Conservation (phyloP, 176 grass and related monocot species). For the Saccharum spontaneum region DNA sequence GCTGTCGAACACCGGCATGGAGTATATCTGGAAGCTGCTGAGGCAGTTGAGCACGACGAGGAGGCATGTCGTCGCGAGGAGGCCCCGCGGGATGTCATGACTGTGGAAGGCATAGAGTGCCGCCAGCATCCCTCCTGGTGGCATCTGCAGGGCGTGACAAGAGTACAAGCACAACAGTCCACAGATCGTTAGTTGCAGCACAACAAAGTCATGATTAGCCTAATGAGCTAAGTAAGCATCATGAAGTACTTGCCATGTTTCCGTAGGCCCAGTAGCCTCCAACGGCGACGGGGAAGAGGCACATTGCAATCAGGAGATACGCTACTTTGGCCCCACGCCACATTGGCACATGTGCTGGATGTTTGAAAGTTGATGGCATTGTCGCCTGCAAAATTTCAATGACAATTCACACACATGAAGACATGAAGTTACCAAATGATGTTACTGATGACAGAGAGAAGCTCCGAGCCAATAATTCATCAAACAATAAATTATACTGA, state of each 20-base stretch:
- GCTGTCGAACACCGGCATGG: slow-evolving; percentile 95
- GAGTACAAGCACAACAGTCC: slow-evolving; percentile 9
- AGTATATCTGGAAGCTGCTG: slow-evolving; percentile 99
- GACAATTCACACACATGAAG: background rate
- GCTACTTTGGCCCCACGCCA: slow-evolving; percentile 92
- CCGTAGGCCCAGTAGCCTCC: slow-evolving; percentile 97
- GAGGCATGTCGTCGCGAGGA: slow-evolving; percentile 77
- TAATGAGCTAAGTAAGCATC: background rate
- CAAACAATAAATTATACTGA: slow-evolving; percentile 23
- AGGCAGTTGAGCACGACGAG: slow-evolving; percentile 95
- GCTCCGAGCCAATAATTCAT: background rate
- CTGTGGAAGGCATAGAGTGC: slow-evolving; percentile 88
- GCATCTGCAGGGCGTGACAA: slow-evolving; percentile 61
- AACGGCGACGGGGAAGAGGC: slow-evolving; percentile 87
- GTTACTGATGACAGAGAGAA: background rate
- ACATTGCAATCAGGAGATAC: slow-evolving; percentile 82
- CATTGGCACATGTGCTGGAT: slow-evolving; percentile 96
- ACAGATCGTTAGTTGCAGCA: slow-evolving; percentile 29
- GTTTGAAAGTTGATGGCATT: slow-evolving; percentile 96
- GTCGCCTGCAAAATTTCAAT: slow-evolving; percentile 62
- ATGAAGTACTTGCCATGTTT: slow-evolving; percentile 76
- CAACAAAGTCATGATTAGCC: background rate
- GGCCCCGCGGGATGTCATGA: slow-evolving; percentile 64
- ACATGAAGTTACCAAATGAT: background rate
- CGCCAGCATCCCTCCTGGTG: slow-evolving; percentile 75